Base-by-base conservation (phyloP, 805 yeast genomes). In the Candida adriatica region DNA sequence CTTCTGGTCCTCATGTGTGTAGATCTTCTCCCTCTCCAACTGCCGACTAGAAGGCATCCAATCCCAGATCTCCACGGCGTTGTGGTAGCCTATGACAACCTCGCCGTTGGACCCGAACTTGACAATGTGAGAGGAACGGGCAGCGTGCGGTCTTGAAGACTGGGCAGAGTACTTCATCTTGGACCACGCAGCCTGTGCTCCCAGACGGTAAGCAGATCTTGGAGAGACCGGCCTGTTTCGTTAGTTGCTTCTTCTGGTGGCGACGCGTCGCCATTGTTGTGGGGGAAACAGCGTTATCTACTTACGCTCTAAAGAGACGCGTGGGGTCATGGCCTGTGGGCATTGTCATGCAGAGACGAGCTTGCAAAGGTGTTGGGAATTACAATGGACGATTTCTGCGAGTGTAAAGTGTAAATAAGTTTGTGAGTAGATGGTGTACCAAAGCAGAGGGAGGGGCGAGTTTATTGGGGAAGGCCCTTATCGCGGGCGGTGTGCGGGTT, bases 51-150 rank as follows among this genome's bases (percentile, higher is more conserved):
- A 42, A 3, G 59, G 60, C 2, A 36, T 17, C 68, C 68, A 61
- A 33, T 62, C 67, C 66, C 66, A 64, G 6, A 63, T 50, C 30
- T 62, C 61, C 11, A 64, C 43, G 2, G 43, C 24, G 31, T 50
- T 44, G 4, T 43, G 42, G 28, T 42, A 53, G 0, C 48, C 55
- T 2, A 56, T 22, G 14, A 61, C 42, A 1, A 64, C 32, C 33
- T 64, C 69, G 2, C 69, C 68, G 32, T 56, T 49, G 6, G 33
- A n/a, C 0, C 68, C 68, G 34, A 60, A 53, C 31, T 56, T 62
- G 15, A 48, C 32, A 6, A 42, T 33, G 13, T 39, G 43, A 1
- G 17, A 28, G 11, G 22, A 29, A n/a, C 20, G 23, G 19, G 18
- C 31, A 10, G 13, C 19, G 15, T 11, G 27, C 7, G 30, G 22